A percentile compares a stretch with the other conserved stretches of the same genome.
Conservation (phyloP, 257 asterid species). For the Fraxinus quadrangulata region DNA sequence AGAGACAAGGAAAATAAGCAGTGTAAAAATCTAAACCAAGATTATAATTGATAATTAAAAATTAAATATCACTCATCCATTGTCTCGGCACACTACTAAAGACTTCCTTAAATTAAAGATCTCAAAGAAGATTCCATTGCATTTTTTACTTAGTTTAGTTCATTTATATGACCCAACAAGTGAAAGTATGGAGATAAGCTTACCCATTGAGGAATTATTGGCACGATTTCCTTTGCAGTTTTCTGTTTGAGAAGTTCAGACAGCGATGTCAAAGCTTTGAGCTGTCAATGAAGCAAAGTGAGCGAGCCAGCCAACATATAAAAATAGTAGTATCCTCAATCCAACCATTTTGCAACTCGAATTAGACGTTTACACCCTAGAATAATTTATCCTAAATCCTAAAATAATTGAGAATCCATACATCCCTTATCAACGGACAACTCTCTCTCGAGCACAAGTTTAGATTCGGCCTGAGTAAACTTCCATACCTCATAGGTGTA, state of each 20-base stretch:
- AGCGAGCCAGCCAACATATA: constrained; percentile 28
- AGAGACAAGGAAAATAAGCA: constrained; percentile 26
- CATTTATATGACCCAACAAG: constrained; percentile 20
- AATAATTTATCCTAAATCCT: constrained; percentile 5
- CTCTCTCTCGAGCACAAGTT: too few relatives aligned
- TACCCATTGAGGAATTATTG: constrained; percentile 91
- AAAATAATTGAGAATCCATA: neutral
- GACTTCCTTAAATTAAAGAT: constrained; percentile 20
- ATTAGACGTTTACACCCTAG: neutral
- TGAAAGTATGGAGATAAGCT: constrained; percentile 25
- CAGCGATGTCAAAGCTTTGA: constrained; percentile 83
- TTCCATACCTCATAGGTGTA: neutral
- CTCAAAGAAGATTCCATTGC: constrained; percentile 6
- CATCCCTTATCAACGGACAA: too few relatives aligned
- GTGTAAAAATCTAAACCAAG: constrained; percentile 16
- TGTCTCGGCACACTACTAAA: constrained; percentile 5
- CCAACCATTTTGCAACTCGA: constrained; percentile 9
- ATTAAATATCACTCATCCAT: constrained; percentile 21
- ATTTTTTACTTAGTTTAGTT: neutral
- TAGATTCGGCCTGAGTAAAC: neutral
- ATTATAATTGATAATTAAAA: constrained; percentile 6
- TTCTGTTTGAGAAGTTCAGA: constrained; percentile 72
- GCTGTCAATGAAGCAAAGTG: constrained; percentile 52
- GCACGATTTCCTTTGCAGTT: constrained; percentile 63
- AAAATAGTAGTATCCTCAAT: constrained; percentile 9